Evolutionary conservation across 805 yeast genomes (phyloP), one percentile per base, ranked within the genome.

Genomic region (Candida chilensis): DNA sequence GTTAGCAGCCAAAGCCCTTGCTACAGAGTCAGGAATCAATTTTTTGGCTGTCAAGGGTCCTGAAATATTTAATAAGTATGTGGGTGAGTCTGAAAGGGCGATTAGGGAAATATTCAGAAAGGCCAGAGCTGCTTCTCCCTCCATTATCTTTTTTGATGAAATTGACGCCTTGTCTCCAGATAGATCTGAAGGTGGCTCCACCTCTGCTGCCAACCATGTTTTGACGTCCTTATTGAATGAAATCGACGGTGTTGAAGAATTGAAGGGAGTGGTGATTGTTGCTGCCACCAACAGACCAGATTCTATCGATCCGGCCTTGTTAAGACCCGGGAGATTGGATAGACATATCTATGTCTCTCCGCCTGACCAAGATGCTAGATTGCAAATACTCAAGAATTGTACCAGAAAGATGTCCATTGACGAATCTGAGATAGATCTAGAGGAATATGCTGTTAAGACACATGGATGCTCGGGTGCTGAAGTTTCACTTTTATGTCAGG

Each of bases 401-500:
- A 74, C 90, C 16, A 49, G 54, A 24, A 73, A 74, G 29, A 90
- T 92, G 70, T 52, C 71, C 7, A 43, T 82, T 11, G 60, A 37
- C 1, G 32, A 43, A 3, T 55, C 60, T 0, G 66, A 62, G 13
- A 71, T 71, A 3, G 69, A 69, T 15, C 50, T 84, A 16, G 58
- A 59, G 1, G 55, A 50, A 7, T 54, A 85, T 8, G 87, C 94
- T 0, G 52, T 42, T 2, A 44, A 57, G 5, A 83, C 96, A 0
- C 90, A 81, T 0, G 97, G 98, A 1, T 87, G 94, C 46, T 87
- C 96, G 0, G 99, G 99, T 21, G 96, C 97, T 0, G 98, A 92
- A 52, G 84, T 92, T 22, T 94, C 88, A 0, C 64, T 87, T 14
- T 52, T 90, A 14, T 85, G 96, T 44, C 97, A 88, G 51, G 96